Percentiles rank a stretch among this genome's conserved stretches.
Conservation (phyloP, 2,329 filamentous ascomycete species). For the Neofusicoccum ribis region DNA sequence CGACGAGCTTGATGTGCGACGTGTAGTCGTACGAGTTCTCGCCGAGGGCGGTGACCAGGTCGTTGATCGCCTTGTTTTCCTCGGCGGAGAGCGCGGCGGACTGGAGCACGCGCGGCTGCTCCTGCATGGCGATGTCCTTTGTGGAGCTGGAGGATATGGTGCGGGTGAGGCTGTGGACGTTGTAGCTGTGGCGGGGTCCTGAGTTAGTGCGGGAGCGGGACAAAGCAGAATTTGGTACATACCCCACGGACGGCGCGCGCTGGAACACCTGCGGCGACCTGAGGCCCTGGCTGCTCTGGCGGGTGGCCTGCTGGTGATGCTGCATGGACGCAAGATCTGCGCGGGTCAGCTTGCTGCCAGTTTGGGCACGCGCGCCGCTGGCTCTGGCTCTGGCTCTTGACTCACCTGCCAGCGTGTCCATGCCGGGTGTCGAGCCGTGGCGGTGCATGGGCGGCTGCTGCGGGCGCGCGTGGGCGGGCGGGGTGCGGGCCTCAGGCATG, state of each 20-base stretch:
- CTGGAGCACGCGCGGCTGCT: constrained; percentile 46
- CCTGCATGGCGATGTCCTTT: constrained; percentile 49
- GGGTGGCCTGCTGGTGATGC: constrained; percentile 44
- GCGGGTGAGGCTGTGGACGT: constrained; percentile 36
- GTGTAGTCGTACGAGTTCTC: constrained; percentile 53
- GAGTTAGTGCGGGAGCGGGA: constrained; percentile 1
- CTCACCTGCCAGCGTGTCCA: constrained; percentile 51
- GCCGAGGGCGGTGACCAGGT: constrained; percentile 44
- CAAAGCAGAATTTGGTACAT: constrained; percentile 22
- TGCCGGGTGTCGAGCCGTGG: constrained; percentile 46
- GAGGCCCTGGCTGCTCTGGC: constrained; percentile 35
- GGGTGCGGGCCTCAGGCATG: constrained; percentile 23
- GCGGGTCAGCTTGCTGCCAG: constrained; percentile 11
- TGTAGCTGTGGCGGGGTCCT: constrained; percentile 19
- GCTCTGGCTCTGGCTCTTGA: constrained; percentile 6
- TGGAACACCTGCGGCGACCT: constrained; percentile 26
- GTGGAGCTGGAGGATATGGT: constrained; percentile 46
- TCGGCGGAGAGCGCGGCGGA: constrained; percentile 44
- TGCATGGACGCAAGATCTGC: constrained; percentile 50
- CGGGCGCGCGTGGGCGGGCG: constrained; percentile 30
- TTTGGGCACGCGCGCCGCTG: neutral
- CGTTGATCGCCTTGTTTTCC: constrained; percentile 46
- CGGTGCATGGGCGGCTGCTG: constrained; percentile 37
- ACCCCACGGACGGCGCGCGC: constrained; percentile 40
- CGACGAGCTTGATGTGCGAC: constrained; percentile 50